Evolutionary conservation across 768 basidiomycete species (phyloP).

Genomic region (Mycena maculata): DNA sequence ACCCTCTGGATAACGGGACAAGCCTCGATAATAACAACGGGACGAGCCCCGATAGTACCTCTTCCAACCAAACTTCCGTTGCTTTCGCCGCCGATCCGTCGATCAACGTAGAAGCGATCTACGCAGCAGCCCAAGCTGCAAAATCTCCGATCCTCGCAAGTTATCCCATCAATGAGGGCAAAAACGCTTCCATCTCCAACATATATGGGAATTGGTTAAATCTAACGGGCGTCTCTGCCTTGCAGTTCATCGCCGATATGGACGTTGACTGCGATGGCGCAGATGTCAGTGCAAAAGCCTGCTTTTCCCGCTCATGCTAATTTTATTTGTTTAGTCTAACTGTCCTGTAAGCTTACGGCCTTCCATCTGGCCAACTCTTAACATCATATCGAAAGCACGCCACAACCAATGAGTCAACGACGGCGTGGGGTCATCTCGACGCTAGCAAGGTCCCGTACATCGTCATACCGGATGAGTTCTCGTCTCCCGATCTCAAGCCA

Average conservation of each 20-base stretch:
- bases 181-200: neutral
- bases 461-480: slow-evolving; percentile 1
- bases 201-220: slow-evolving; percentile 12
- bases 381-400: neutral
- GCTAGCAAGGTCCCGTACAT: slow-evolving; percentile 4
- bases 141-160: neutral
- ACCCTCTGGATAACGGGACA: too few species aligned
- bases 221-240: neutral
- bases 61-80: neutral
- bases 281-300: neutral
- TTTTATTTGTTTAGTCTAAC: neutral
- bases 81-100: slow-evolving; percentile 13
- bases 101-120: slow-evolving; percentile 3
- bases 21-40: too few species aligned
- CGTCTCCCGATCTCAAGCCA: neutral
- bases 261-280: slow-evolving; percentile 22
- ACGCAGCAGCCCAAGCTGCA: slow-evolving; percentile 6
- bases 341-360: neutral
- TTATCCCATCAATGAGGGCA: neutral
- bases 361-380: neutral
- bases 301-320: neutral
- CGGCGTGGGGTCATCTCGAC: slow-evolving; percentile 3
- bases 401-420: neutral
- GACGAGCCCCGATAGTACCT: too few species aligned
- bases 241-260: slow-evolving; percentile 23